A percentile compares a stretch with the other conserved stretches of the same genome.
Conservation (phyloP, 2,329 filamentous ascomycete genomes). For the Talaromyces rugulosus region DNA sequence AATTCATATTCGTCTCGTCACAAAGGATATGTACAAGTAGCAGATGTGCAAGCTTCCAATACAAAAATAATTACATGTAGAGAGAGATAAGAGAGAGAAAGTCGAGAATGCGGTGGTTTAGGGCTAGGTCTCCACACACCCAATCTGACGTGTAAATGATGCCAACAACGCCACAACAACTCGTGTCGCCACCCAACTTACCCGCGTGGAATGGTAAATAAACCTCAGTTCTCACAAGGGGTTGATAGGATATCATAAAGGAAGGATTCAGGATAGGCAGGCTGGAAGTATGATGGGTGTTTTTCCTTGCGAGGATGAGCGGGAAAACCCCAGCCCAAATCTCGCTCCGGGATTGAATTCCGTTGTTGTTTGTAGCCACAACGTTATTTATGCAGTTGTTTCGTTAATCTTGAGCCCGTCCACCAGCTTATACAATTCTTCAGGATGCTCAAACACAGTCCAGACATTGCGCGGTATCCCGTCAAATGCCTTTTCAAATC, state of each 20-base stretch:
- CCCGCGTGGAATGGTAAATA: not conserved
- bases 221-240: not conserved
- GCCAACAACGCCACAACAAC: not conserved
- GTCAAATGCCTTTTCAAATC: conserved; percentile 81
- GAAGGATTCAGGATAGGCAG: not conserved
- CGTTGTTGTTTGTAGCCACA: not conserved
- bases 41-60: not conserved
- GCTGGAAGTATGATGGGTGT: not conserved
- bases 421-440: conserved; percentile 50
- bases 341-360: not conserved
- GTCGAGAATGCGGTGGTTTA: not conserved
- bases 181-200: not conserved
- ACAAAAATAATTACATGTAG: not conserved
- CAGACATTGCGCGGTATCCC: conserved; percentile 66
- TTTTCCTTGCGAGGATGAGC: not conserved
- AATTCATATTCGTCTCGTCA: not conserved
- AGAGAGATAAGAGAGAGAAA: not conserved
- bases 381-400: not conserved
- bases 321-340: not conserved
- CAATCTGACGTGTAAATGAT: not conserved
- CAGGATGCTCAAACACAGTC: conserved; percentile 76
- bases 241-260: not conserved
- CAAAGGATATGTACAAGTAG: not conserved
- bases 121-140: not conserved
- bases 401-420: conserved; percentile 21